Conservation (phyloP, 257 asterid genomes). For the Orobanche coerulescens region DNA sequence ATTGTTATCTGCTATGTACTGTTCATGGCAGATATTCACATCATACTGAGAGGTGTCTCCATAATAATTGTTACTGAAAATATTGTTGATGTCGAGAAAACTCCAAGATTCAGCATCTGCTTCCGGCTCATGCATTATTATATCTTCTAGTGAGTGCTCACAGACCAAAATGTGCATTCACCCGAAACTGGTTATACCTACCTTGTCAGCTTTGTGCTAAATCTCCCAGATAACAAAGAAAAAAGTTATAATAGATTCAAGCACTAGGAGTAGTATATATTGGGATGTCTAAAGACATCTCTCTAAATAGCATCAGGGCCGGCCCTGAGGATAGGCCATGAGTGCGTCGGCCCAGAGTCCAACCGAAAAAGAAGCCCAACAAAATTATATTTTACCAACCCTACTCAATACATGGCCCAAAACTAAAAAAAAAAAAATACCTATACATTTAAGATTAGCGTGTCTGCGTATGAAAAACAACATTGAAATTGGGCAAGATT, state of each 20-base stretch:
- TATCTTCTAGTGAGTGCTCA: slow-evolving; percentile 25
- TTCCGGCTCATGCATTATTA: slow-evolving; percentile 57
- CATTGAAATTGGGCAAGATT: no score
- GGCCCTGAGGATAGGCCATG: no score
- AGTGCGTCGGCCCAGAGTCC: no score
- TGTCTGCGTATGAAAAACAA: no score
- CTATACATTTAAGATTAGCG: no score
- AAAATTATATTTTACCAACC: no score
- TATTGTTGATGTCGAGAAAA: slow-evolving; percentile 49
- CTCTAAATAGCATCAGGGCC: background rate
- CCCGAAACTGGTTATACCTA: slow-evolving; percentile 17
- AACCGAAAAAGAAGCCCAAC: no score
- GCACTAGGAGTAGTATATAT: slow-evolving; percentile 1
- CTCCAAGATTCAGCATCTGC: slow-evolving; percentile 62
- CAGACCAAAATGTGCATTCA: slow-evolving; percentile 17
- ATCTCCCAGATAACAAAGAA: slow-evolving; percentile 17
- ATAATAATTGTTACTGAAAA: slow-evolving; percentile 65
- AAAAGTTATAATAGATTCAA: background rate
- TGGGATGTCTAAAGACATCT: background rate
- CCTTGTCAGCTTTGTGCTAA: slow-evolving; percentile 18
- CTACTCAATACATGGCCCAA: no score
- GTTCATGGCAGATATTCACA: slow-evolving; percentile 59
- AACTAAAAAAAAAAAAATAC: no score
- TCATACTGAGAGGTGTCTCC: slow-evolving; percentile 66
- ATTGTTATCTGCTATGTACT: slow-evolving; percentile 40